Evolutionary conservation across 139 green algal species (phyloP).

Genomic region (Dunaliella sp.): DNA sequence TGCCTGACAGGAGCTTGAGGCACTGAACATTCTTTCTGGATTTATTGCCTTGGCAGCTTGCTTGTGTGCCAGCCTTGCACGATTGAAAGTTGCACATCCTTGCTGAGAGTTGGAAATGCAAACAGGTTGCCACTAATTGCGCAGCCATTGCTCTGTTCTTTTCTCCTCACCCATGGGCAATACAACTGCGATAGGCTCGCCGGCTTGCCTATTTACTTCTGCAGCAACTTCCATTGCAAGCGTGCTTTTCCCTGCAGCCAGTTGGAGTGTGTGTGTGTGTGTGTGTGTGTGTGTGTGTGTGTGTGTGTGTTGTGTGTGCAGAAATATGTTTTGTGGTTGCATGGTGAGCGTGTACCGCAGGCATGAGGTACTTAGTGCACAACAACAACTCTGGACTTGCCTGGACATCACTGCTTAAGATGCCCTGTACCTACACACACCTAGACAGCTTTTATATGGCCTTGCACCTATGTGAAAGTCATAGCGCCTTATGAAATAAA

Average conservation of each 20-base stretch:
- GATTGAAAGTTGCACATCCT: too few species aligned
- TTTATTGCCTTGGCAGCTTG: too few species aligned
- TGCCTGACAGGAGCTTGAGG: too few species aligned
- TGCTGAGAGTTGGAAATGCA: not conserved
- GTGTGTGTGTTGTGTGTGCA: not conserved
- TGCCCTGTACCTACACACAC: not conserved
- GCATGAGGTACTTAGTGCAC: not conserved
- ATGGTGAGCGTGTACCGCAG: too few species aligned
- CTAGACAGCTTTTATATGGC: not conserved
- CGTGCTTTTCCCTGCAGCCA: slow-evolving; percentile 68
- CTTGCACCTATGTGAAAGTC: not conserved
- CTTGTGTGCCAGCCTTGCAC: too few species aligned
- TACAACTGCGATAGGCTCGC: slow-evolving; percentile 12
- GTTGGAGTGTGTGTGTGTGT: not conserved
- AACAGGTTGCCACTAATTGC: not conserved
- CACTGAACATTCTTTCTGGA: too few species aligned
- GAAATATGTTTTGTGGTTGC: not conserved
- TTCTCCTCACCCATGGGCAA: slow-evolving; percentile 28
- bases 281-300: too few species aligned
- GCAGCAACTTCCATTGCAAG: slow-evolving; percentile 50
- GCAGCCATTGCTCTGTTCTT: not conserved
- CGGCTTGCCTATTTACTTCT: slow-evolving; percentile 43
- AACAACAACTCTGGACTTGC: not conserved
- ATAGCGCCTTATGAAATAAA: not conserved
- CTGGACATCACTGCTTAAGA: not conserved